Evolutionary conservation across 768 basidiomycete genomes (phyloP), one percentile per base, ranked within the genome.

Genomic region (Kwoniella dejecticola): DNA sequence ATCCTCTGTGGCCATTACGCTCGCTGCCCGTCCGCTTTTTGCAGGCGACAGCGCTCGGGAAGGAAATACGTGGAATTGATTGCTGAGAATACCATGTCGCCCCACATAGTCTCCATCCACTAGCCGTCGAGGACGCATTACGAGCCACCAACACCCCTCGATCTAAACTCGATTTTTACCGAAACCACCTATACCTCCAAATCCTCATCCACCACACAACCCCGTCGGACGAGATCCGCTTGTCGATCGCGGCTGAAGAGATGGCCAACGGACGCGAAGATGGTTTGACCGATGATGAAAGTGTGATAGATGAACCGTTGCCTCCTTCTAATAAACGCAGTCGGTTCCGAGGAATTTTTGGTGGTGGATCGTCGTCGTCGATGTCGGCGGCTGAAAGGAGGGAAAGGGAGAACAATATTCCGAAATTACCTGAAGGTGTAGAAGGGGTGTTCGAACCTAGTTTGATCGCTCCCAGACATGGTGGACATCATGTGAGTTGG

Each of bases 91-190:
- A 21, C 50, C 46, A 57, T 21, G 11, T 5, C 13, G 11, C 15
- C 62, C n/a, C n/a, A n/a, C n/a, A n/a, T n/a, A 75, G 71, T 27
- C 70, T 79, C 13, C 77, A 79, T 49, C 77, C 77, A 1, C 63
- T 79, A 1, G 74, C 77, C 2, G 70, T 79, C 4, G 77, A 79
- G 69, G 77, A 79, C 52, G 67, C 74, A 19, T 57, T 79, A 11
- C 70, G 74, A 40, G 63, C 71, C 13, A 62, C 56, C 52, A 75
- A 77, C 63, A 74, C 73, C 29, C 77, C 76, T 13, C 74, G 77
- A 26, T 71, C 69, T 31, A 79, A 79, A 55, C 41, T 79, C 19
- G 77, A 79, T 57, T 79, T 79, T 56, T 79, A 79, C 69, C 49
- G 60, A n/a, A 70, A 74, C 47, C 76, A 77, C 56, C 67, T 79